Conservation (phyloP, 495 filamentous ascomycete species). For the Penicillium egyptiacum region DNA sequence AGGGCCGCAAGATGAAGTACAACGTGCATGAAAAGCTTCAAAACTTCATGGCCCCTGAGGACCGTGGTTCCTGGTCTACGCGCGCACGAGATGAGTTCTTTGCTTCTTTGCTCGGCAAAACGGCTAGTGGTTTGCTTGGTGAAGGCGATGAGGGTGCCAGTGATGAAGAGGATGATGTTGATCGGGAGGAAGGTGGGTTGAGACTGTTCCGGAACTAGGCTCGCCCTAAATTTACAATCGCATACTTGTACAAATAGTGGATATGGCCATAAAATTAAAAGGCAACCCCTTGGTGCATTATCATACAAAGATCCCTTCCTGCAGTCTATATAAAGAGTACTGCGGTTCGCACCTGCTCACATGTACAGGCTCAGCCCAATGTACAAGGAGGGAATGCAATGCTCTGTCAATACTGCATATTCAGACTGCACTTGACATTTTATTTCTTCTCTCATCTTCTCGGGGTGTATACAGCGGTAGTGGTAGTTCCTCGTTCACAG, state of each 20-base stretch:
- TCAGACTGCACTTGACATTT: not conserved
- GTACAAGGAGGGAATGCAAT: not conserved
- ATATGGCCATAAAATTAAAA: slow-evolving; percentile 5
- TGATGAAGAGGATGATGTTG: slow-evolving; percentile 53
- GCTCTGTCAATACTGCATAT: not conserved
- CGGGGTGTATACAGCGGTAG: slow-evolving; percentile 26
- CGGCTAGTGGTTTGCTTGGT: slow-evolving; percentile 65
- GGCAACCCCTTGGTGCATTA: slow-evolving; percentile 10
- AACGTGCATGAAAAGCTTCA: slow-evolving; percentile 94
- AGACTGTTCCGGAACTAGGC: slow-evolving; percentile 65
- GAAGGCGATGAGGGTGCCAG: slow-evolving; percentile 62
- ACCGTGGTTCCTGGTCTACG: slow-evolving; percentile 72
- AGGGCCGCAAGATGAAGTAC: slow-evolving; percentile 89
- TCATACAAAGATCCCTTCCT: not conserved
- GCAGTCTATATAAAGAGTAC: not conserved
- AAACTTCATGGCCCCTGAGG: slow-evolving; percentile 96
- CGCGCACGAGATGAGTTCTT: slow-evolving; percentile 84
- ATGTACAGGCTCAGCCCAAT: not conserved
- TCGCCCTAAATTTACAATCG: not conserved
- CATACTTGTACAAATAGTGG: slow-evolving; percentile 13
- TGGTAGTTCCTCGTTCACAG: slow-evolving; percentile 8
- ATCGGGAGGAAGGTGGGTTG: slow-evolving; percentile 66
- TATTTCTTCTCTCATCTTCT: slow-evolving; percentile 13
- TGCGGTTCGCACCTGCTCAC: not conserved
- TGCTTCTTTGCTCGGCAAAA: slow-evolving; percentile 73